phyloP scores from a whole-genome alignment of 2,329 filamentous ascomycete species.

The Verticillium nonalfalfae region DNA sequence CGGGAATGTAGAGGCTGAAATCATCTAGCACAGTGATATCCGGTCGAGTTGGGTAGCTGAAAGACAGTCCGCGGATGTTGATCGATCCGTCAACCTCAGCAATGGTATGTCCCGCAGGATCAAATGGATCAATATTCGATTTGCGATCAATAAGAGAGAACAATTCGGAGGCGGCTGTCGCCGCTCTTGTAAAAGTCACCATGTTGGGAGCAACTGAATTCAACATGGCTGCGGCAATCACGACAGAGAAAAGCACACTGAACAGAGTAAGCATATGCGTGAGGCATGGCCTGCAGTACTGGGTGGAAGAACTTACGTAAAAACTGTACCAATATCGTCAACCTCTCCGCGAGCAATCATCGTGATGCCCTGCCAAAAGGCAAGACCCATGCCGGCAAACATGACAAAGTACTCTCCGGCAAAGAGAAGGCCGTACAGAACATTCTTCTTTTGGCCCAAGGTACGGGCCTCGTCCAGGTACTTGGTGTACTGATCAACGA shows the following conservation, averaged over 20 bases:
- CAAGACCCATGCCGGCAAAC: slow-evolving; percentile 10
- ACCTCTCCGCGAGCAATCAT: slow-evolving; percentile 21
- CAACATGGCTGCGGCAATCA: slow-evolving; percentile 14
- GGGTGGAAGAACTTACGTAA: slow-evolving; percentile 3
- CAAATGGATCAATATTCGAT: slow-evolving; percentile 17
- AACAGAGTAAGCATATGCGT: neutral
- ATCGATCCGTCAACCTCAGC: slow-evolving; percentile 24
- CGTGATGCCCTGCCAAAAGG: slow-evolving; percentile 22
- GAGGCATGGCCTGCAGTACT: slow-evolving; percentile 16
- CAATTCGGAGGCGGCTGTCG: slow-evolving; percentile 15
- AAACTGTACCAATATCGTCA: slow-evolving; percentile 4
- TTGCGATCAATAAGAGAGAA: slow-evolving; percentile 17
- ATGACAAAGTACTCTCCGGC: slow-evolving; percentile 33
- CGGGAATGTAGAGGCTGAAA: slow-evolving; percentile 52
- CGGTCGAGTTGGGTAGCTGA: slow-evolving; percentile 62
- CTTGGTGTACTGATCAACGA: slow-evolving; percentile 3
- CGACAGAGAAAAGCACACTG: slow-evolving; percentile 17
- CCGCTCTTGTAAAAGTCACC: slow-evolving; percentile 15
- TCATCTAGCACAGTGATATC: slow-evolving; percentile 58
- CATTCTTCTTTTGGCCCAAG: slow-evolving; percentile 21
- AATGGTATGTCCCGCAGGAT: slow-evolving; percentile 7
- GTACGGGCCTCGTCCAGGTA: slow-evolving; percentile 12
- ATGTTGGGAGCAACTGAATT: slow-evolving; percentile 11
- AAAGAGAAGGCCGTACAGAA: slow-evolving; percentile 20
- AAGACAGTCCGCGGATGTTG: slow-evolving; percentile 55